A percentile compares a stretch with the other conserved stretches of the same genome.
phyloP scores from a whole-genome alignment of 139 green algal species.

The Astrephomene gubernaculifera region DNA sequence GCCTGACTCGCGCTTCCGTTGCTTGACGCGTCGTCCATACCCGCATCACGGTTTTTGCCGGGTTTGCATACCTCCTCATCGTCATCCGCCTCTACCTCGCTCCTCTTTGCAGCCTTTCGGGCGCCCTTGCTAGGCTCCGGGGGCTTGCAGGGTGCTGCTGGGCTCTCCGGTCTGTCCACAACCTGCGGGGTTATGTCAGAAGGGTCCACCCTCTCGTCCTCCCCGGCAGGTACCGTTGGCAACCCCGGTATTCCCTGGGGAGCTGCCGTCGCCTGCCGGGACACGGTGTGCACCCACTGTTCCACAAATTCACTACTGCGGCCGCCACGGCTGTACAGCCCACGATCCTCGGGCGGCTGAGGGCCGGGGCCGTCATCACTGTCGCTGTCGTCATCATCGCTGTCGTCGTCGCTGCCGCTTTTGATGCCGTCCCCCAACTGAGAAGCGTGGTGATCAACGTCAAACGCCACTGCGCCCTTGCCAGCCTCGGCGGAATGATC shows the following conservation, averaged over 20 bases:
- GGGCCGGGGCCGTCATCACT: background rate
- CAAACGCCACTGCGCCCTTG: background rate
- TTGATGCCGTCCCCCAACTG: too few species aligned
- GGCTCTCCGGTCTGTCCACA: background rate
- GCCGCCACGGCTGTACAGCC: too few species aligned
- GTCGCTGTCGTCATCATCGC: background rate
- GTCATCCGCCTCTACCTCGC: too few species aligned
- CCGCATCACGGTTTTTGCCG: too few species aligned
- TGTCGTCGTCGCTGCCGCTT: too few species aligned
- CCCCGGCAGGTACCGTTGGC: background rate
- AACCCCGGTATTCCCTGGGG: background rate
- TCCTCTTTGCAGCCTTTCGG: too few species aligned
- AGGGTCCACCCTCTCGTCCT: background rate
- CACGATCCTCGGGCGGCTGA: background rate
- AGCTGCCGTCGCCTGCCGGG: background rate
- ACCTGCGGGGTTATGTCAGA: background rate
- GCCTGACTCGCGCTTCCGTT: too few species aligned
- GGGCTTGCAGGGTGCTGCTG: too few species aligned
- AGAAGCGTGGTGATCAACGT: background rate
- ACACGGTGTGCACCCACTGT: conserved; percentile 33
- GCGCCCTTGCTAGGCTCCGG: too few species aligned
- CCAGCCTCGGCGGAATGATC: background rate
- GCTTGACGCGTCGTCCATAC: too few species aligned
- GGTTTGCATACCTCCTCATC: too few species aligned
- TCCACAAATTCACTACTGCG: conserved; percentile 24